Evolutionary conservation across 2,329 filamentous ascomycete species (phyloP), one percentile per base, ranked within the genome.

Genomic region (Knufia fluminis): DNA sequence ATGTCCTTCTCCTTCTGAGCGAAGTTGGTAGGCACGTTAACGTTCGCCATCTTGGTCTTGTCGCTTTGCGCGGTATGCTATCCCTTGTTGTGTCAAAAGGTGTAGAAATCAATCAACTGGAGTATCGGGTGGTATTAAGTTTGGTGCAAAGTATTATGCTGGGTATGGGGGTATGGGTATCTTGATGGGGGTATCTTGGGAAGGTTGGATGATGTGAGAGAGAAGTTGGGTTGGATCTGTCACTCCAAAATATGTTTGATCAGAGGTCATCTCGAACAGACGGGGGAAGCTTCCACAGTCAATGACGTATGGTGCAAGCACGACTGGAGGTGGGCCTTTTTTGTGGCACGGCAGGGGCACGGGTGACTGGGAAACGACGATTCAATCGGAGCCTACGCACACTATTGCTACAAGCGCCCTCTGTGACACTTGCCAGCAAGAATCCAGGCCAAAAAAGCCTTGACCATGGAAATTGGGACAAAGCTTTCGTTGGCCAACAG

Each of bases 1-100:
- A 97, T 83, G 66, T 70, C 83, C 58, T 77, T 78, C 72, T 94
- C 87, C 77, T 90, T 91, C 66, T 78, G 68, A 72, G 85, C 82
- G 53, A 76, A 62, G 67, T 92, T 77, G 54, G 79, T 83, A 26
- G 87, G 86, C 60, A 76, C 79, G 68, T 92, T 90, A 62, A 91
- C 84, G 46, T 49, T 49, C 26, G 46, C 46, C 46, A 49, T 49
- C 38, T 35, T 42, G 46, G 3, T 8, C 20, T n/a, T 32, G 12
- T 28, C 26, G 38, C 17, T 17, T 22, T 39, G 35, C 22, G 19
- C 23, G 12, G 28, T 43, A 12, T 26, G n/a, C n/a, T 43, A 26
- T 26, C n/a, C 20, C 24, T 14, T 9, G 42, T 20, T 20, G 42
- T 35, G 33, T 45, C 42, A 45, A 45, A 45, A 45, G 22, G 24